Conservation (phyloP, 768 basidiomycete genomes). For the Boletus reticuloceps region DNA sequence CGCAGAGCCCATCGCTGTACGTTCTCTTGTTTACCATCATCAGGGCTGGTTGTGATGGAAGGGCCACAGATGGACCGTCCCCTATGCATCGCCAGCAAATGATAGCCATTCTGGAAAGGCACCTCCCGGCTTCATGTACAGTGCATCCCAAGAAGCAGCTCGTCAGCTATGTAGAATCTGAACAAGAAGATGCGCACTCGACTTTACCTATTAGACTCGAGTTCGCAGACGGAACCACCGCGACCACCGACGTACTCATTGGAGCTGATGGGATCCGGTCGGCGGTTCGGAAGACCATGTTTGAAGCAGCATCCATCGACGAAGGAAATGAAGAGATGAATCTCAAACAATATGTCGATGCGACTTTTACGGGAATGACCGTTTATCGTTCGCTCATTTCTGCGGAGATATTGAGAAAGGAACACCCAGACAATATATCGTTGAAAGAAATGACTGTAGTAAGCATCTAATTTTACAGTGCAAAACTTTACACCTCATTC, state of each 20-base stretch:
- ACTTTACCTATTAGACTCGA: slow-evolving; percentile 10
- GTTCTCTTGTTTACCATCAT: background rate
- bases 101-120: slow-evolving; percentile 15
- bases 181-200: slow-evolving; percentile 25
- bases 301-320: slow-evolving; percentile 11
- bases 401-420: slow-evolving; percentile 27
- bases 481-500: slow-evolving; percentile 7
- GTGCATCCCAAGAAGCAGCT: slow-evolving; percentile 21
- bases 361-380: slow-evolving; percentile 41
- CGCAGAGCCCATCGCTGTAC: slow-evolving; percentile 22
- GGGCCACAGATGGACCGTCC: slow-evolving; percentile 2
- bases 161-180: slow-evolving; percentile 7
- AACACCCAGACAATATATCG: slow-evolving; percentile 20
- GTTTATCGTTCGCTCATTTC: slow-evolving; percentile 41
- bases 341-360: slow-evolving; percentile 17
- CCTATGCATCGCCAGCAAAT: slow-evolving; percentile 25
- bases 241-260: slow-evolving; percentile 41
- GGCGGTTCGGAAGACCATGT: slow-evolving; percentile 23
- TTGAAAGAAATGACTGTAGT: slow-evolving; percentile 20
- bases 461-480: slow-evolving; percentile 1
- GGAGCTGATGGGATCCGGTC: slow-evolving; percentile 46
- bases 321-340: background rate
- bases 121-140: slow-evolving; percentile 18
- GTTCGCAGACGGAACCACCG: slow-evolving; percentile 13
- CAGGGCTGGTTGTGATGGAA: background rate